Evolutionary conservation across 2,329 filamentous ascomycete genomes (phyloP).

Genomic region (Cercospora zeina): DNA sequence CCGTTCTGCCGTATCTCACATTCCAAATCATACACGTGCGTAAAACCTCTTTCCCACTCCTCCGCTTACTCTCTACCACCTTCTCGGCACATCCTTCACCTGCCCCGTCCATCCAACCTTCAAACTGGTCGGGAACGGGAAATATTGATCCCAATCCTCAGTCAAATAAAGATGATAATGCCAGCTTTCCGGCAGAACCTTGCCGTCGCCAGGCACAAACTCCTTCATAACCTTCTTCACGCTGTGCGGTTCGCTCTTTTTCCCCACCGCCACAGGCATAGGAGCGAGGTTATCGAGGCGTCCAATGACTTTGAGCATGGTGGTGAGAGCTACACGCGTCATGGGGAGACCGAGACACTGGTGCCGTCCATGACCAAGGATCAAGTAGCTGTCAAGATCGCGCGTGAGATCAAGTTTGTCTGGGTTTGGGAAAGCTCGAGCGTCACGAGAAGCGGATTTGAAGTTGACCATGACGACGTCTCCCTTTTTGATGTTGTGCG

Average conservation of each 20-base stretch:
- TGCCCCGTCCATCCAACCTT: constrained; percentile 39
- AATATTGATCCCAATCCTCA: constrained; percentile 51
- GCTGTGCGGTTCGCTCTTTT: constrained; percentile 40
- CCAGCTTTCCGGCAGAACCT: constrained; percentile 39
- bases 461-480: constrained; percentile 49
- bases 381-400: constrained; percentile 47
- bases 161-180: constrained; percentile 50
- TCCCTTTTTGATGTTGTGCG: constrained; percentile 40
- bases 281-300: constrained; percentile 44
- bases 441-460: constrained; percentile 46
- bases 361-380: constrained; percentile 48
- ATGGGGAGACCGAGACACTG: constrained; percentile 49
- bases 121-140: constrained; percentile 49
- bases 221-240: constrained; percentile 49
- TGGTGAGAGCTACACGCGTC: constrained; percentile 47
- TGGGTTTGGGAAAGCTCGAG: constrained; percentile 46
- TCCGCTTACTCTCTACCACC: neutral
- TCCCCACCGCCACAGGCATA: constrained; percentile 41
- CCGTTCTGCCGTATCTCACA: constrained; percentile 5
- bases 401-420: constrained; percentile 44
- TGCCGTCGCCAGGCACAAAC: constrained; percentile 36
- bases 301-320: constrained; percentile 50
- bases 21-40: neutral
- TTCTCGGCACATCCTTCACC: constrained; percentile 22
- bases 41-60: neutral